Conservation (phyloP, 176 grass and related monocot genomes). For the Oryza glaberrima region DNA sequence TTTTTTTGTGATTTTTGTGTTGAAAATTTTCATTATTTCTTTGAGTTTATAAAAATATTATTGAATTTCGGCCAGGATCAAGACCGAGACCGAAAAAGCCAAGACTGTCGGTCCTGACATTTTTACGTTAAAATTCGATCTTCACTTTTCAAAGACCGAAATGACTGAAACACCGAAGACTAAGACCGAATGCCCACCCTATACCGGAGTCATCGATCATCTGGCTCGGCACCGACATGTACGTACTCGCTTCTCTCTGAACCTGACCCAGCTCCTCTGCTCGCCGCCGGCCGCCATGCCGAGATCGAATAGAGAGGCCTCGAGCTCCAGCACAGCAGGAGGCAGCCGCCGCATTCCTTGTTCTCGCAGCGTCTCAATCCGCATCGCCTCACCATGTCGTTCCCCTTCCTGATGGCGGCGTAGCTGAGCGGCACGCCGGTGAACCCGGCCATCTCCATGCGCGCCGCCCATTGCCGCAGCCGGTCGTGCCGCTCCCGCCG, state of each 20-base stretch:
- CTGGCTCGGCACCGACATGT: constrained; percentile 45
- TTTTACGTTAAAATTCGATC: too few relatives aligned
- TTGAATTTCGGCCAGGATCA: too few relatives aligned
- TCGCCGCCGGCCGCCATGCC: constrained; percentile 35
- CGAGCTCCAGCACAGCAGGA: constrained; percentile 39
- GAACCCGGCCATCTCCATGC: constrained; percentile 43
- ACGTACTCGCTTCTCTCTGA: constrained; percentile 38
- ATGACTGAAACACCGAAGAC: too few relatives aligned
- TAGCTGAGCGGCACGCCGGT: constrained; percentile 33
- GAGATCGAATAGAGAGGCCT: constrained; percentile 41
- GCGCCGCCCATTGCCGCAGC: constrained; percentile 39
- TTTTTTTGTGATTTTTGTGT: too few relatives aligned
- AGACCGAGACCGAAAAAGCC: too few relatives aligned
- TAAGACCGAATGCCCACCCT: too few relatives aligned
- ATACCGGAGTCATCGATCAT: constrained; percentile 35
- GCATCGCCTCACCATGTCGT: neutral
- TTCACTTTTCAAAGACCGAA: too few relatives aligned
- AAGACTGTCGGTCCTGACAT: too few relatives aligned
- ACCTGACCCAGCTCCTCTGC: neutral
- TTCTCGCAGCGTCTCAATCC: neutral
- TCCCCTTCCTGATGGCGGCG: neutral
- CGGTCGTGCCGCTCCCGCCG: constrained; percentile 47
- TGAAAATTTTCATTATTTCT: too few relatives aligned
- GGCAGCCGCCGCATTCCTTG: constrained; percentile 7
- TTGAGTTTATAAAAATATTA: too few relatives aligned